Evolutionary conservation across 2,329 filamentous ascomycete genomes (phyloP).

Genomic region (Aspergillus sp.): DNA sequence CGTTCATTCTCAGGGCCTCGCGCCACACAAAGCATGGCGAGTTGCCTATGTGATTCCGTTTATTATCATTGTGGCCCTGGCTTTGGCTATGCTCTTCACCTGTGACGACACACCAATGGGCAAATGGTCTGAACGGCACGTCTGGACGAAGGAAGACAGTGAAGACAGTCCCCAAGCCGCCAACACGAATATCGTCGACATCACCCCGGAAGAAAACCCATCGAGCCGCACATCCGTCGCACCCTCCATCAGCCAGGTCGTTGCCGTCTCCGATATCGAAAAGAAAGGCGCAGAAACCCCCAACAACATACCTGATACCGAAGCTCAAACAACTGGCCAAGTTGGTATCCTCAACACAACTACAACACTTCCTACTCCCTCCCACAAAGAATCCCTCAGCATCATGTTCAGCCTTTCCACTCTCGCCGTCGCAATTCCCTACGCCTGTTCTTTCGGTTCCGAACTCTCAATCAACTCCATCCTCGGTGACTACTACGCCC

Average conservation of each 20-base stretch:
- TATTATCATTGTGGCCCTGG: slow-evolving; percentile 62
- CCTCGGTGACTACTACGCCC: slow-evolving; percentile 52
- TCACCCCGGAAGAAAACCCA: slow-evolving; percentile 17
- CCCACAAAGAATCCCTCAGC: slow-evolving; percentile 53
- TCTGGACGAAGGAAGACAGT: slow-evolving; percentile 44
- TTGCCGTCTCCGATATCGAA: slow-evolving; percentile 20
- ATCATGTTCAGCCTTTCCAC: slow-evolving; percentile 58
- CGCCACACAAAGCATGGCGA: slow-evolving; percentile 68
- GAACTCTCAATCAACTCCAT: slow-evolving; percentile 57
- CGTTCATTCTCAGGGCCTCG: slow-evolving; percentile 52
- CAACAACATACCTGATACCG: slow-evolving; percentile 16
- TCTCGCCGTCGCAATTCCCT: slow-evolving; percentile 46
- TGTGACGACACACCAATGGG: slow-evolving; percentile 79
- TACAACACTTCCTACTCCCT: slow-evolving; percentile 58
- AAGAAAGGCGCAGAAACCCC: slow-evolving; percentile 26
- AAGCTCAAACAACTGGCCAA: slow-evolving; percentile 43
- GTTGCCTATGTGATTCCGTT: slow-evolving; percentile 80
- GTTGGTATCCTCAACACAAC: slow-evolving; percentile 48
- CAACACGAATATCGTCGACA: slow-evolving; percentile 24
- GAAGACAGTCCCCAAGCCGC: slow-evolving; percentile 22
- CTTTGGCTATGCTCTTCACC: slow-evolving; percentile 61
- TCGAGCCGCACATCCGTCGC: slow-evolving; percentile 15
- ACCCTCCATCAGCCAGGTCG: slow-evolving; percentile 17
- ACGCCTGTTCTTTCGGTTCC: slow-evolving; percentile 56
- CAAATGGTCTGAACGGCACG: slow-evolving; percentile 67